Percentiles rank a stretch among this genome's conserved stretches.
phyloP scores from a whole-genome alignment of 805 yeast genomes.

The Kodamaea nitidulidarum region DNA sequence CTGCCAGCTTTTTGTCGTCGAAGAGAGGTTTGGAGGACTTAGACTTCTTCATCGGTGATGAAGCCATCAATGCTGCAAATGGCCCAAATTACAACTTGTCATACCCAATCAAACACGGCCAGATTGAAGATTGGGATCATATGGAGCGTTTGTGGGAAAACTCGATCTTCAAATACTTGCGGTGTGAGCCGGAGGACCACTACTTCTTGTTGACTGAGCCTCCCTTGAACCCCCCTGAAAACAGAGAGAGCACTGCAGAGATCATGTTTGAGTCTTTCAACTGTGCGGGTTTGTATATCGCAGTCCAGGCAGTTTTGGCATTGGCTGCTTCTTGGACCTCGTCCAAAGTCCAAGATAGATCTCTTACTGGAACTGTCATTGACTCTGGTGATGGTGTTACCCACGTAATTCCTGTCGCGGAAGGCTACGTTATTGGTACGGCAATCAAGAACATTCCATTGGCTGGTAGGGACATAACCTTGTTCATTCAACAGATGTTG shows the following conservation, averaged over 20 bases:
- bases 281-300: constrained; percentile 97
- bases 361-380: constrained; percentile 96
- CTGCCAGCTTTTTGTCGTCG: constrained; percentile 48
- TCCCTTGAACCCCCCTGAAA: constrained; percentile 98
- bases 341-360: constrained; percentile 88
- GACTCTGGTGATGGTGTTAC: constrained; percentile 99
- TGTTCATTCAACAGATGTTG: constrained; percentile 84
- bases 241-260: constrained; percentile 97
- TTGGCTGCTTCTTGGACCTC: constrained; percentile 99
- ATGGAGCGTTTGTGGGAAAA: constrained; percentile 99
- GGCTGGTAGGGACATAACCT: constrained; percentile 97
- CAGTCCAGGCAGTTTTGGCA: constrained; percentile 98
- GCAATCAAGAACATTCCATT: constrained; percentile 96
- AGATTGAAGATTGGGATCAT: constrained; percentile 98
- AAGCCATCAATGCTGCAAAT: constrained; percentile 86
- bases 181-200: constrained; percentile 99
- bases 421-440: constrained; percentile 96
- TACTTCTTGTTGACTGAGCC: constrained; percentile 95
- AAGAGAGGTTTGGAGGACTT: constrained; percentile 91
- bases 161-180: constrained; percentile 89
- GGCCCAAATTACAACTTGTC: constrained; percentile 84
- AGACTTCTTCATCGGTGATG: constrained; percentile 94
- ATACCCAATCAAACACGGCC: constrained; percentile 96
- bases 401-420: constrained; percentile 98
- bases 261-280: constrained; percentile 98